Conservation (phyloP, 345 rosid species). For the Eucalyptus rudis region DNA sequence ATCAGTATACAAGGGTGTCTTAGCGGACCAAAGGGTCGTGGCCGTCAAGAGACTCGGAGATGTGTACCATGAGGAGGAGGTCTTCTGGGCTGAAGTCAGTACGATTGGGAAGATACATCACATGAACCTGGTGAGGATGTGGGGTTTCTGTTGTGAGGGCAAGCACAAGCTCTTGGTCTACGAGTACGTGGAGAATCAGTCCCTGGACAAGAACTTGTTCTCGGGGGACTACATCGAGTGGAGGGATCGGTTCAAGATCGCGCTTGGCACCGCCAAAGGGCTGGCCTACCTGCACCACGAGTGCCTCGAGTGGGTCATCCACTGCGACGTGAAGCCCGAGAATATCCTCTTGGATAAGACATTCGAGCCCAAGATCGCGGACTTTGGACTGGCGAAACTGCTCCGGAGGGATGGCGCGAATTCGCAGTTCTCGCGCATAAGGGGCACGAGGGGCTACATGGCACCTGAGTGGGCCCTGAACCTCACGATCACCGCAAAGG, state of each 20-base stretch:
- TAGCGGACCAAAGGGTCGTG: constrained; percentile 19
- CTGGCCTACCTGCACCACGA: constrained; percentile 50
- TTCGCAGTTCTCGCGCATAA: constrained; percentile 4
- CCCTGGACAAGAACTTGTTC: constrained; percentile 34
- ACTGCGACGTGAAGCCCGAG: constrained; percentile 56
- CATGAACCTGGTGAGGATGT: constrained; percentile 40
- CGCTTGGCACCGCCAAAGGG: constrained; percentile 46
- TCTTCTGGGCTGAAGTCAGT: constrained; percentile 38
- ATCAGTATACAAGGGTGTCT: constrained; percentile 26
- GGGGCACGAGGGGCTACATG: constrained; percentile 26
- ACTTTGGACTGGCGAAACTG: constrained; percentile 26
- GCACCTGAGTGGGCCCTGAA: constrained; percentile 26
- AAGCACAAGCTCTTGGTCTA: constrained; percentile 28
- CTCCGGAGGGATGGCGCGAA: not conserved
- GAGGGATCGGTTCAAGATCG: constrained; percentile 31
- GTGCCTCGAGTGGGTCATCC: constrained; percentile 44
- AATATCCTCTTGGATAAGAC: constrained; percentile 36
- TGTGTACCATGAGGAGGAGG: constrained; percentile 24
- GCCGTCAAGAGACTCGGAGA: constrained; percentile 41
- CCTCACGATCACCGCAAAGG: constrained; percentile 22
- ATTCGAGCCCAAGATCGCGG: constrained; percentile 38
- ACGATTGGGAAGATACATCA: constrained; percentile 39
- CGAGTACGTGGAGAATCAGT: constrained; percentile 30
- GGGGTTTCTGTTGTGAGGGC: constrained; percentile 37
- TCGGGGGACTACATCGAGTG: constrained; percentile 20